phyloP scores from a whole-genome alignment of 768 basidiomycete species.

The Tylopilus subfusipes region DNA sequence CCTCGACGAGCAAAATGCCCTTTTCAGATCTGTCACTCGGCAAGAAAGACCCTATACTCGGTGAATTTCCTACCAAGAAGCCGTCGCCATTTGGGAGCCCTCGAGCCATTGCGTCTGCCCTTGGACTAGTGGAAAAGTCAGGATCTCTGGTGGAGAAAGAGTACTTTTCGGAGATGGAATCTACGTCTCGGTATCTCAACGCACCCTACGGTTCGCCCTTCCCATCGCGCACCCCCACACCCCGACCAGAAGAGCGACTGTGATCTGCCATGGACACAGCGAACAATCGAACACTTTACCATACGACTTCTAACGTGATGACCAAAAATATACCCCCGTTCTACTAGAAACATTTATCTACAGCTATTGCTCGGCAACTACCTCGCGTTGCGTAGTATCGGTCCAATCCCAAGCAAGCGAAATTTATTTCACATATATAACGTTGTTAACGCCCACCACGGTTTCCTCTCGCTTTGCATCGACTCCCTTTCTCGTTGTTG shows the following conservation, averaged over 20 bases:
- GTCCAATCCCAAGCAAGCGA: slow-evolving; percentile 26
- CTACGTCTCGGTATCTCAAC: slow-evolving; percentile 44
- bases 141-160: slow-evolving; percentile 26
- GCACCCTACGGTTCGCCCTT: slow-evolving; percentile 50
- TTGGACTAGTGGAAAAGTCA: slow-evolving; percentile 38
- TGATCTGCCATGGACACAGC: slow-evolving; percentile 18
- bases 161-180: slow-evolving; percentile 39
- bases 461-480: slow-evolving; percentile 27
- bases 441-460: slow-evolving; percentile 27
- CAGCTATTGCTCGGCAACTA: slow-evolving; percentile 32
- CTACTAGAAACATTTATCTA: slow-evolving; percentile 32
- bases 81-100: slow-evolving; percentile 50
- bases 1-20: slow-evolving; percentile 34
- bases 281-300: slow-evolving; percentile 24
- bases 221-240: slow-evolving; percentile 48
- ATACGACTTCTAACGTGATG: slow-evolving; percentile 35
- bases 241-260: slow-evolving; percentile 34
- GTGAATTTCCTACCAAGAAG: slow-evolving; percentile 49
- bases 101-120: slow-evolving; percentile 47
- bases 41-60: slow-evolving; percentile 55
- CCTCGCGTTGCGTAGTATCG: slow-evolving; percentile 22
- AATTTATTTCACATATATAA: slow-evolving; percentile 37
- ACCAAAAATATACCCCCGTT: slow-evolving; percentile 33
- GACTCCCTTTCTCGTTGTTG: slow-evolving; percentile 13
- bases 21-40: slow-evolving; percentile 45